Base-by-base conservation (phyloP, 1,139 yeast species). In the Casaregolazyma lundiana region DNA sequence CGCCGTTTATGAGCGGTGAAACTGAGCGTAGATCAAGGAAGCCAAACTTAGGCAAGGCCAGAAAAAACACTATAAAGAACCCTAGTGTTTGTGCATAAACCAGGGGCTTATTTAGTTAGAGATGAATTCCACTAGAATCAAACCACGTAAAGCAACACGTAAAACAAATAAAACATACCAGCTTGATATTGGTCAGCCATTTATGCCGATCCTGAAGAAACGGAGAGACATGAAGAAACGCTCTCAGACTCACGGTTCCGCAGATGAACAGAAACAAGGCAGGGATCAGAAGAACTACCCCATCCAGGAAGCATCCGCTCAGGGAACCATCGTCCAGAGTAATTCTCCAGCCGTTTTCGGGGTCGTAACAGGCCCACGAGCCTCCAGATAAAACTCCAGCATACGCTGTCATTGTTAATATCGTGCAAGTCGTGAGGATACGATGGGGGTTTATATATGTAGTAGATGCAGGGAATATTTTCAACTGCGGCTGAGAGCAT, bases 261-360 rank as follows among this genome's bases (percentile, higher is more conserved):
- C 73, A 66, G 0, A 76, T 26, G 3, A 86, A 58, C 68, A 84
- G 71, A 35, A 77, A 65, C 15, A 74, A 18, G 1, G 84, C 77
- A 1, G 80, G 64, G 1, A 70, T 41, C 20, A 80, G 75, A 50
- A 78, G 69, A 4, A 86, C 57, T 0, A 75, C 68, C 35, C 92
- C 95, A 56, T 84, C 87, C 20, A 83, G 70, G 59, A 88, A 80
- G 58, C 96, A 89, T 1, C 88, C 84, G 2, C 94, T 80, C 48
- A 87, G 75, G 56, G 87, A 95, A 21, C 80, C 78, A 59, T 78
- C 80, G n/a, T 51, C 52, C 4, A 42, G 72, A 45, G 73, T 84
- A 8, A 84, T 64, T 1, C 82, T 80, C 80, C 87, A 84, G 1
- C 95, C 94, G 52, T 83, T 89, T 6, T 55, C 53, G 50, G 69